Evolutionary conservation across 1,284 basidiomycete genomes (phyloP), one percentile per base, ranked within the genome.

Genomic region (Mycosarcoma mackinlayi): DNA sequence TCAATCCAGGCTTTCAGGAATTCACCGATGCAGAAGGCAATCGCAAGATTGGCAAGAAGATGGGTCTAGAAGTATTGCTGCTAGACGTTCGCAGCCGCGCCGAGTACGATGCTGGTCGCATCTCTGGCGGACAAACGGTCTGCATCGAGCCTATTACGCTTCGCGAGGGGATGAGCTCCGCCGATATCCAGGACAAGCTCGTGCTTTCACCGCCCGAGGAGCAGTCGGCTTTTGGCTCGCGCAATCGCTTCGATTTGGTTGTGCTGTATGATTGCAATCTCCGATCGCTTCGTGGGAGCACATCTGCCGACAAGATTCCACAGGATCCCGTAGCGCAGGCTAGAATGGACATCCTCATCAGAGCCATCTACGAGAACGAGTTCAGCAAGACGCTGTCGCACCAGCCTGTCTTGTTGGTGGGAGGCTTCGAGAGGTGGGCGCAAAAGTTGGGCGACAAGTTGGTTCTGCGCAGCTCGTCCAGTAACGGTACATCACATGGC

Each of bases 221-320:
- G 84, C 86, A 86, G 37, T 85, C 86, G 1, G 85, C 91, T 18
- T 98, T 97, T 83, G 83, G 85, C 24, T 89, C 91, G 57, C 90
- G 95, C 25, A 88, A 93, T 78, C 89, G 90, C 74, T 96, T 92
- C 82, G 94, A 98, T 73, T 84, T 96, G 14, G 88, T 98, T n/a
- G 91, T 91, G 10, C 85, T 98, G 3, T 94, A 93, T 82, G 94
- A 98, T 82, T 84, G 88, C 40, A 84, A 71, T 34, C 63, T 71
- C 13, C 63, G 68, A 27, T 38, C 68, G 25, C 51, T 71, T 2
- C 47, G 68, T 13, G 52, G 63, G 14, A 56, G 45, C 44, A 24
- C 42, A 1, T 47, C 62, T 6, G 42, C 41, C 11, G 62, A 62
- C 23, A 55, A 55, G 19, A 39, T 60, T 19, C 58, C 61, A 3